Evolutionary conservation across 768 basidiomycete genomes (phyloP).

Genomic region (Amanita polypyramis): DNA sequence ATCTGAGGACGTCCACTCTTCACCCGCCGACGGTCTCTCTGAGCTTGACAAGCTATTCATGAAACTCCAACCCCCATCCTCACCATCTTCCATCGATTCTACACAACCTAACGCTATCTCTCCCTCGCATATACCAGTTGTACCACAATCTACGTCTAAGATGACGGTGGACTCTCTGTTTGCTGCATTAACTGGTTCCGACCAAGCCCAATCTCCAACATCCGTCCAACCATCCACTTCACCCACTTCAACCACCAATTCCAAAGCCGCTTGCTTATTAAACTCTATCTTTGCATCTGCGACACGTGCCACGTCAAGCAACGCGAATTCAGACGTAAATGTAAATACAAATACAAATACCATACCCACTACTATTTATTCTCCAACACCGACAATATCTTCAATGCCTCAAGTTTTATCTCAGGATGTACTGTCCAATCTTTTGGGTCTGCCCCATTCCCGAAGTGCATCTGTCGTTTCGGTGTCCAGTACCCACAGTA

Average conservation of each 20-base stretch:
- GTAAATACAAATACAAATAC: too few relatives aligned
- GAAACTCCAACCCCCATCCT: slow-evolving; percentile 24
- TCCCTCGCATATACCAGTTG: slow-evolving; percentile 12
- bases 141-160: slow-evolving; percentile 24
- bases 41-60: slow-evolving; percentile 40
- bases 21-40: slow-evolving; percentile 21
- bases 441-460: slow-evolving; percentile 45
- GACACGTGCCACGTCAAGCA: slow-evolving; percentile 9
- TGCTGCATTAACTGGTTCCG: slow-evolving; percentile 21
- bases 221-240: slow-evolving; percentile 5
- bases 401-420: slow-evolving; percentile 56
- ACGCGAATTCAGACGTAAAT: too few relatives aligned
- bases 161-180: slow-evolving; percentile 41
- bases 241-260: slow-evolving; percentile 14
- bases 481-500: slow-evolving; percentile 3
- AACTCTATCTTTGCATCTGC: slow-evolving; percentile 72
- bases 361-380: slow-evolving; percentile 29
- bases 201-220: slow-evolving; percentile 18
- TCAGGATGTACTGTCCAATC: slow-evolving; percentile 56
- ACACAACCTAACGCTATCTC: not conserved
- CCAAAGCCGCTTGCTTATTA: slow-evolving; percentile 42
- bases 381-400: slow-evolving; percentile 44
- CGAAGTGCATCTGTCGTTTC: slow-evolving; percentile 32
- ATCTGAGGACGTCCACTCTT: not conserved
- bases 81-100: slow-evolving; percentile 10